phyloP scores from a whole-genome alignment of 108 stramenopile genomes.

The Nitzschia palea region DNA sequence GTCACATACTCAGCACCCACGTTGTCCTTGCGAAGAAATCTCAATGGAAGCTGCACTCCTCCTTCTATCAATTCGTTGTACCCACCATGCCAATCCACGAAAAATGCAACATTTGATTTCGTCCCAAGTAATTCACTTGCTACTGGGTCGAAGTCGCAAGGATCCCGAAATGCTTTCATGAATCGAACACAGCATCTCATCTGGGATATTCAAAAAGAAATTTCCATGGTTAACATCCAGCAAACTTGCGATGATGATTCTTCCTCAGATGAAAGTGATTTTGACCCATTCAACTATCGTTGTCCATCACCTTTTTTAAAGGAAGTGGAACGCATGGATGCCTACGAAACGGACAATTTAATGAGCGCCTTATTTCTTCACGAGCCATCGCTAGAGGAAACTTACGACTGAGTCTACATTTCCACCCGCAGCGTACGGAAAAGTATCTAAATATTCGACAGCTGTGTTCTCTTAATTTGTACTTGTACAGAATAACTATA shows the following conservation, averaged over 20 bases:
- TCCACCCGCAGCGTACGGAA: no score
- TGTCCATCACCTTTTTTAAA: background rate
- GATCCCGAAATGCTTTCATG: background rate
- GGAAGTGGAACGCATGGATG: background rate
- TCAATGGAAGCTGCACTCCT: background rate
- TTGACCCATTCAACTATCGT: background rate
- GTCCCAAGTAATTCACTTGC: background rate
- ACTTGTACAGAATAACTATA: no score
- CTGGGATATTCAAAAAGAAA: slow-evolving; percentile 1
- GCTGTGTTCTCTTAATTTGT: no score
- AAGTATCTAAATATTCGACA: no score
- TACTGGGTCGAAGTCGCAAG: background rate
- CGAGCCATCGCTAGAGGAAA: slow-evolving; percentile 1
- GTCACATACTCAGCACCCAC: background rate
- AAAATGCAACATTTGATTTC: slow-evolving; percentile 2
- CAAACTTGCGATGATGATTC: background rate
- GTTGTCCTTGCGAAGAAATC: background rate
- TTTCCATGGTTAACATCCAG: background rate
- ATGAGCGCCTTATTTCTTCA: slow-evolving; percentile 8
- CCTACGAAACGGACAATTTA: background rate
- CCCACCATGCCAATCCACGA: background rate
- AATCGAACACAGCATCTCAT: background rate
- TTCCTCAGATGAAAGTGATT: background rate
- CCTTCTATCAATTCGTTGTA: background rate
- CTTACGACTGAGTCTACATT: background rate